A percentile compares a stretch with the other conserved stretches of the same genome.
phyloP scores from a whole-genome alignment of 1,284 basidiomycete species.

The Heterobasidion annosum region DNA sequence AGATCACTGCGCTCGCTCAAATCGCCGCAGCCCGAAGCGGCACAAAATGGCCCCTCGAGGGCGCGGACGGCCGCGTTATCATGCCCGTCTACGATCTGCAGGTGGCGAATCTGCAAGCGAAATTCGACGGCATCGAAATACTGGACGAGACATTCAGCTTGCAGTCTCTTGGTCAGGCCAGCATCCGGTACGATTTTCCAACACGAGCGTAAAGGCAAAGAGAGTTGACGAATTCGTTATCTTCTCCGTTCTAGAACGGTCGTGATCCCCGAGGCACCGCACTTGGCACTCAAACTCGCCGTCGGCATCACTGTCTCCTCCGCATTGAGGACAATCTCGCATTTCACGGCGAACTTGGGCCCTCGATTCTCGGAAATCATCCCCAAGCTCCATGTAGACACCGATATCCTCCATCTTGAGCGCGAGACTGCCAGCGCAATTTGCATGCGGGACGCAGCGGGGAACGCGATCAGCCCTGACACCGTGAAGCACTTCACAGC shows the following conservation, averaged over 20 bases:
- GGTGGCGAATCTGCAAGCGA: slow-evolving; percentile 28
- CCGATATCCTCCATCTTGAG: slow-evolving; percentile 29
- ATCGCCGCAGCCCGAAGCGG: slow-evolving; percentile 21
- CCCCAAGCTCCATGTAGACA: slow-evolving; percentile 33
- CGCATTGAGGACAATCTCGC: slow-evolving; percentile 41
- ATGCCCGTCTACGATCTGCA: slow-evolving; percentile 47
- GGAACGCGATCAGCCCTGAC: slow-evolving; percentile 26
- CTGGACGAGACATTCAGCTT: slow-evolving; percentile 28
- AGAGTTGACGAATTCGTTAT: neutral
- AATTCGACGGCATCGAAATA: slow-evolving; percentile 29
- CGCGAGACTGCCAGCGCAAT: slow-evolving; percentile 37
- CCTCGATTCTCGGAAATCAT: slow-evolving; percentile 42
- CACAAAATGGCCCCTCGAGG: slow-evolving; percentile 9
- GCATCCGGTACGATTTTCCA: slow-evolving; percentile 33
- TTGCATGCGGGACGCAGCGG: slow-evolving; percentile 15
- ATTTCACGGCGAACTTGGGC: slow-evolving; percentile 43
- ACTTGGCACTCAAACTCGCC: slow-evolving; percentile 35
- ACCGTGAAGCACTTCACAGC: slow-evolving; percentile 39
- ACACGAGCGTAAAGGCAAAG: neutral
- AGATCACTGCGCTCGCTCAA: slow-evolving; percentile 21
- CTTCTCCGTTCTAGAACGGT: slow-evolving; percentile 31
- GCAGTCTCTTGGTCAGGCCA: slow-evolving; percentile 34
- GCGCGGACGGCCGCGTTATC: slow-evolving; percentile 20
- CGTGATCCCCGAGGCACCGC: slow-evolving; percentile 28
- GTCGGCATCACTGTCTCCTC: slow-evolving; percentile 46